Evolutionary conservation across 768 basidiomycete genomes (phyloP).

Genomic region (Russula emetica): DNA sequence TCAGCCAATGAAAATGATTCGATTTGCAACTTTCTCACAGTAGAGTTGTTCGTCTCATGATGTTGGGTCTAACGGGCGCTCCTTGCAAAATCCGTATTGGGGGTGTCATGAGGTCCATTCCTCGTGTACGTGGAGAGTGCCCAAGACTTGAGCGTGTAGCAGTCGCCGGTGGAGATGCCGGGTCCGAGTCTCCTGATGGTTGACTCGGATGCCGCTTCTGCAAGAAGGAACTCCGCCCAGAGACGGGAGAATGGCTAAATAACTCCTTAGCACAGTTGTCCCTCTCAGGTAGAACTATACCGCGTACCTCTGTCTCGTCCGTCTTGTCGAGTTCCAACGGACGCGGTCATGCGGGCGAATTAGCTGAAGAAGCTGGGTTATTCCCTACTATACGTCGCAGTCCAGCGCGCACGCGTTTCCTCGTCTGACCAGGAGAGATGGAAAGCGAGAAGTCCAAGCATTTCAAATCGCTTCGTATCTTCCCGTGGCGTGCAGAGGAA

Average conservation of each 20-base stretch:
- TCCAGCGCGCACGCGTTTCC: slow-evolving; percentile 89
- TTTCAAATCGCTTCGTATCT: slow-evolving; percentile 95
- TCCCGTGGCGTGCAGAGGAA: slow-evolving; percentile 88
- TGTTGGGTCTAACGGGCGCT: slow-evolving; percentile 34
- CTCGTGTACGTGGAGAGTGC: slow-evolving; percentile 34
- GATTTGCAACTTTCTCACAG: too few relatives aligned
- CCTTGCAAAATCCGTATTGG: slow-evolving; percentile 46
- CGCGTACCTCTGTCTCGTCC: slow-evolving; percentile 75
- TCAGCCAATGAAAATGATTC: too few relatives aligned
- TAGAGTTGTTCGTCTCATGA: too few relatives aligned
- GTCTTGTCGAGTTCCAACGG: slow-evolving; percentile 64
- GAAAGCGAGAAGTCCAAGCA: slow-evolving; percentile 85
- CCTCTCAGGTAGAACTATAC: not conserved
- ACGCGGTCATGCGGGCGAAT: slow-evolving; percentile 37
- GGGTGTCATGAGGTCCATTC: slow-evolving; percentile 42
- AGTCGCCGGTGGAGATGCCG: slow-evolving; percentile 19
- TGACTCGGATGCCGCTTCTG: slow-evolving; percentile 83
- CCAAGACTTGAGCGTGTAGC: slow-evolving; percentile 17
- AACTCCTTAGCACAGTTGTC: not conserved
- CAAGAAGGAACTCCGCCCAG: slow-evolving; percentile 97
- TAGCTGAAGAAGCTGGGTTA: slow-evolving; percentile 23
- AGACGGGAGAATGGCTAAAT: slow-evolving; percentile 89
- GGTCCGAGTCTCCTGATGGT: slow-evolving; percentile 44
- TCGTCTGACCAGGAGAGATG: slow-evolving; percentile 88
- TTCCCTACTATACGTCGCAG: slow-evolving; percentile 55